A percentile compares a stretch with the other conserved stretches of the same genome.
phyloP scores from a whole-genome alignment of 768 basidiomycete genomes.

The Hydnum rufescens region DNA sequence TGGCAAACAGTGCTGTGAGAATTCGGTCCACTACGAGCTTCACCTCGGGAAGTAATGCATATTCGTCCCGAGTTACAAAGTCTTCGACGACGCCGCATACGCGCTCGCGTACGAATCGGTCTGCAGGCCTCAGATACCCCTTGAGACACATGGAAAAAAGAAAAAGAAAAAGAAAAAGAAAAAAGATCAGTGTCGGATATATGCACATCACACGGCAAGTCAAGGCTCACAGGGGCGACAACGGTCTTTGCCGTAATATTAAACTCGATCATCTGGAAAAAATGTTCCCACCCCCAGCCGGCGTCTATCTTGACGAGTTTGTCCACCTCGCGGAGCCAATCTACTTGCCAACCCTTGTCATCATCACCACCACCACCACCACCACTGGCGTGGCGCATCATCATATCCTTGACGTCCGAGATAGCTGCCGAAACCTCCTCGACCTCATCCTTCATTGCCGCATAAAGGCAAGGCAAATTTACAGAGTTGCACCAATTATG shows the following conservation, averaged over 20 bases:
- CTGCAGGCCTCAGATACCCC: neutral
- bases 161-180: no score
- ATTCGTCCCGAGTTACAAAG: neutral
- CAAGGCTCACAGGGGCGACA: neutral
- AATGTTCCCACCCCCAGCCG: constrained; percentile 10
- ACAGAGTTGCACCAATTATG: constrained; percentile 11
- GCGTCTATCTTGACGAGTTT: constrained; percentile 10
- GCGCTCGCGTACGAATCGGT: neutral
- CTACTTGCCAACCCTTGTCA: constrained; percentile 8
- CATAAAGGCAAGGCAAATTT: constrained; percentile 11
- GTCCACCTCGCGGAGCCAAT: constrained; percentile 10
- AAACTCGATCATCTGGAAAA: neutral
- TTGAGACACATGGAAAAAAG: no score
- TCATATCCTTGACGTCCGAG: constrained; percentile 7
- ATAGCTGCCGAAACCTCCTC: constrained; percentile 8
- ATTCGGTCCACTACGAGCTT: neutral
- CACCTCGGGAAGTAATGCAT: neutral
- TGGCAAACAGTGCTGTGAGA: no score
- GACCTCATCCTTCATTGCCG: constrained; percentile 6
- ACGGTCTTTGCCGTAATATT: neutral
- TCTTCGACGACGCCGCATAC: neutral
- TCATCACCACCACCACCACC: neutral
- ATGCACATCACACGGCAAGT: neutral
- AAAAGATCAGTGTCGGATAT: neutral
- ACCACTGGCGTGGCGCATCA: neutral